Base-by-base conservation (phyloP, 805 yeast genomes). In the Ogataea pini region DNA sequence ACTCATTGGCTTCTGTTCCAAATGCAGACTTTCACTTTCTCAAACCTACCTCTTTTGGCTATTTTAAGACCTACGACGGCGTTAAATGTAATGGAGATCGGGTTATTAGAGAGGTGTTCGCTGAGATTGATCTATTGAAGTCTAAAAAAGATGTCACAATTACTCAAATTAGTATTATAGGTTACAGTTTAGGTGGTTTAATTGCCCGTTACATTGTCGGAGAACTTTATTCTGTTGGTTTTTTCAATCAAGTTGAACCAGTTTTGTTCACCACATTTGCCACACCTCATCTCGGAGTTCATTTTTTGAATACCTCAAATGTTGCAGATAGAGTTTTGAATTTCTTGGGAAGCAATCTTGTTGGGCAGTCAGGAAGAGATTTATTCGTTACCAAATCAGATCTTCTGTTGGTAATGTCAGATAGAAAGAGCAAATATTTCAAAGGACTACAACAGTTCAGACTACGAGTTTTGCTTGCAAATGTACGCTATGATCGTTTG, bases 101-200 rank as follows among this genome's bases (percentile, higher is more conserved):
- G 13, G 79, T 88, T 32, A 61, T 85, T n/a, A 72, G 76, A 27
- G 96, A 89, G 63, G 72, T 91, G 13, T 70, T 76, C 32, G 61
- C 62, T 7, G 74, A 74, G 56, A 65, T 79, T 24, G 67, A 66
- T 14, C 61, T 53, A 9, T 63, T 69, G 51, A 57, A 73, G 20
- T 51, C 50, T 13, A 68, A 69, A 9, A 47, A 67, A 39, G 58
- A 59, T 47, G 56, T 67, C 42, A 47, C 60, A 19, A 76, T 77
- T 13, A 63, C 62, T 10, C 78, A 82, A 56, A 77, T 92, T 42
- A 86, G 95, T 51, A 72, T 92, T 36, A 75, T 88, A 2, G 97
- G 98, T 0, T 92, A 91, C 64, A 88, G 96, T 0, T 70, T 92
- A 49, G 97, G 98, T 18, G 98, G 98, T 0, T 68, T 91, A 29